Base-by-base conservation (phyloP, 495 filamentous ascomycete species). In the Tuber microsphaerosporum region DNA sequence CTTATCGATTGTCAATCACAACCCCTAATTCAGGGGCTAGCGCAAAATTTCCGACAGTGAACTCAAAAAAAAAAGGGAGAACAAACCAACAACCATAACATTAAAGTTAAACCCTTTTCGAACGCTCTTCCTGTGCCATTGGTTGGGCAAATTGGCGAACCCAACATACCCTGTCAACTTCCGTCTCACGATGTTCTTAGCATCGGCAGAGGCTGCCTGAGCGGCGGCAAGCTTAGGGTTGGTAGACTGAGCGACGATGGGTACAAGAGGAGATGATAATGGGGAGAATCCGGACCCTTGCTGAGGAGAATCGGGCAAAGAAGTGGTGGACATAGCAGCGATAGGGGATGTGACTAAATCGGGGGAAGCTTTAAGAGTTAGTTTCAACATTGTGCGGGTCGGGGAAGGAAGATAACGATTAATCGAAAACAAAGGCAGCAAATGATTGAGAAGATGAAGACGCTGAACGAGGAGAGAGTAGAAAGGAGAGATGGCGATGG, bases 41-140 rank as follows among this genome's bases (percentile, higher is more conserved):
- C 39, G 12, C 8, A 44, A 61, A 51, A 72, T 61, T 26, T 22
- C 69, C 70, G 71, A 65, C 70, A 39, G 56, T 73, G 34, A 42
- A 71, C 70, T 26, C 19, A 78, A 74, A 61, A 48, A 61, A 48
- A 75, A 20, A 45, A 43, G 46, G 16, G 42, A 74, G 73, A 65
- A 88, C 87, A 76, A 88, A 99, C 95, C 95, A 85, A 99, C 95
- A 85, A 99, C 95, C 95, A 99, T 99, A 75, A 98, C 95, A 84
- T 99, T 99, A 89, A 99, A 99, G 89, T 98, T 99, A 90, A 99
- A 99, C 75, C 95, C 95, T 85, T 99, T 99, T 83, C 95, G 92
- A 82, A 99, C 96, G 89, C 94, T 97, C 91, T 99, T 99, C 85
- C 95, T 94, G 88, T 99, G 95, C 96, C 96, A 99, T 86, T 99